Evolutionary conservation across 768 basidiomycete genomes (phyloP).

Genomic region (Mycena metata): DNA sequence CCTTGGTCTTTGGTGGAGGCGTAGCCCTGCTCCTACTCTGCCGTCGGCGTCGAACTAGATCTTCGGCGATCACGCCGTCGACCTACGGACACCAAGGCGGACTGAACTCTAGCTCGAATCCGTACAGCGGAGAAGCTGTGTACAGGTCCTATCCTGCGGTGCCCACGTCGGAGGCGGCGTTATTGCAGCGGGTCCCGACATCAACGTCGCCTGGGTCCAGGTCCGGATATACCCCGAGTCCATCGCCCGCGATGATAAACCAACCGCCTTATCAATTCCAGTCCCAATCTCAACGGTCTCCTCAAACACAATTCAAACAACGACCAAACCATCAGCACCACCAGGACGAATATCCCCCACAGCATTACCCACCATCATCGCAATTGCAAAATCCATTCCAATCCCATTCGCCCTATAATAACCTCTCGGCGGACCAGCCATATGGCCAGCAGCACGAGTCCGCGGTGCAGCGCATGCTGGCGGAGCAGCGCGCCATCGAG

Average conservation of each 20-base stretch:
- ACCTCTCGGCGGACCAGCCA: too few species aligned
- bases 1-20: constrained; percentile 10
- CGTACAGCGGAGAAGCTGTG: neutral
- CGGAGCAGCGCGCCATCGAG: constrained; percentile 32
- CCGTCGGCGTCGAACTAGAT: neutral
- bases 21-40: neutral
- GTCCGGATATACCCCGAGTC: neutral
- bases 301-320: neutral
- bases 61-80: neutral
- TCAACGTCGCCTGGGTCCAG: neutral
- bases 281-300: too few species aligned
- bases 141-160: neutral
- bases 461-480: constrained; percentile 5
- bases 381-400: too few species aligned
- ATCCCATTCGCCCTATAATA: too few species aligned
- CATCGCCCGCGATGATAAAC: neutral
- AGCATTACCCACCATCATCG: too few species aligned
- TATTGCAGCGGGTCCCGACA: constrained; percentile 1
- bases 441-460: too few species aligned
- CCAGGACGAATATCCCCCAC: neutral
- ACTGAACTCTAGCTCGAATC: too few species aligned
- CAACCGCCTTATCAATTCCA: too few species aligned
- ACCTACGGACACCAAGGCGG: neutral
- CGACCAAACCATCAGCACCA: neutral
- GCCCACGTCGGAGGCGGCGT: constrained; percentile 9